Percentiles rank a stretch among this genome's conserved stretches.
phyloP scores from a whole-genome alignment of 2,329 filamentous ascomycete genomes.

The Colletotrichum sansevieriae region DNA sequence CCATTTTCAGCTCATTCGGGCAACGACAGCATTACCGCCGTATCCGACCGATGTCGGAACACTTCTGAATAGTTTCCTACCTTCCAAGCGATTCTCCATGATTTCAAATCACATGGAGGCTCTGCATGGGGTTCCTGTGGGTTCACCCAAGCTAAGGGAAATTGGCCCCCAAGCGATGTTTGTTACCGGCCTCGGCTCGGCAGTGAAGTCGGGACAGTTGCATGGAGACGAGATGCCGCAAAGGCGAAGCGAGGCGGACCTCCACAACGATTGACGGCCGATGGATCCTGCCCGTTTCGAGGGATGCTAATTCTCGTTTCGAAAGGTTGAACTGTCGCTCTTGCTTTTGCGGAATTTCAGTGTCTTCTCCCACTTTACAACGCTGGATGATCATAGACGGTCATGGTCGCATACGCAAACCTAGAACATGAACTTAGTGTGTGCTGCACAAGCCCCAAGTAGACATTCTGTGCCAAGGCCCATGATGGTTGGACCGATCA shows the following conservation, averaged over 20 bases:
- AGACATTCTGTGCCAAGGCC: not conserved
- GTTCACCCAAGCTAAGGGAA: not conserved
- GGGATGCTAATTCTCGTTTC: not conserved
- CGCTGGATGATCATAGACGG: not conserved
- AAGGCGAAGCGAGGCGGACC: not conserved
- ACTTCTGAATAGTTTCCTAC: not conserved
- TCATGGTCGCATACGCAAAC: conserved; percentile 20
- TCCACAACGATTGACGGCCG: not conserved
- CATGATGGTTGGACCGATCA: not conserved
- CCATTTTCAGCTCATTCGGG: not conserved
- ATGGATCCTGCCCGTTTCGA: not conserved
- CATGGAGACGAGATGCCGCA: conserved; percentile 4
- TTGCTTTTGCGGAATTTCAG: conserved; percentile 8
- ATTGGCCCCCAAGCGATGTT: not conserved
- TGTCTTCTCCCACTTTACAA: not conserved
- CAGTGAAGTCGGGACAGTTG: conserved; percentile 9
- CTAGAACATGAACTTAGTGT: not conserved
- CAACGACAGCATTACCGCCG: not conserved
- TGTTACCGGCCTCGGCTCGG: conserved; percentile 29
- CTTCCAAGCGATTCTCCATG: not conserved
- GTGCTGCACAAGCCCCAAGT: not conserved
- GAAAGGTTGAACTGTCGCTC: conserved; percentile 7
- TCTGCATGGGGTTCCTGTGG: not conserved
- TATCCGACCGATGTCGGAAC: not conserved
- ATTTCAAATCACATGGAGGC: conserved; percentile 13